phyloP scores from a whole-genome alignment of 768 basidiomycete genomes.

The Tricholoma saponaceum region DNA sequence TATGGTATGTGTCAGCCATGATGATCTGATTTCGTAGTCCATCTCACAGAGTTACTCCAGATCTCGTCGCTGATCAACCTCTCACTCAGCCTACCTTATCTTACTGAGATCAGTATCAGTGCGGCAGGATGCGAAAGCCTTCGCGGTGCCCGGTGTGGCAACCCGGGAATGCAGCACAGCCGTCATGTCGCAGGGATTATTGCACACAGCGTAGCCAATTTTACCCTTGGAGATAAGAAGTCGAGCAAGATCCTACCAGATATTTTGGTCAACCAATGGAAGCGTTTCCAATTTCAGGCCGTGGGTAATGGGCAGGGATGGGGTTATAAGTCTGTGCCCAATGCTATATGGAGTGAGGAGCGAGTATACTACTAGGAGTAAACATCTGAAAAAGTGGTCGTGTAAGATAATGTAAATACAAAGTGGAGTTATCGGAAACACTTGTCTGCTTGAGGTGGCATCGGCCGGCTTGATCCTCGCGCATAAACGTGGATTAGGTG shows the following conservation, averaged over 20 bases:
- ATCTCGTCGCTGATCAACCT: background rate
- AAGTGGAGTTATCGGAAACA: no score
- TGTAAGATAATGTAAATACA: no score
- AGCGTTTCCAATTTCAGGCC: background rate
- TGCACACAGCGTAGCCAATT: background rate
- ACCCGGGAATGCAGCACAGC: background rate
- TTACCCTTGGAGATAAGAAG: background rate
- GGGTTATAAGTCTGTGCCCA: no score
- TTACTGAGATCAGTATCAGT: background rate
- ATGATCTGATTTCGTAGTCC: background rate
- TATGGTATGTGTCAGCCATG: background rate
- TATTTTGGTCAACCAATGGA: background rate
- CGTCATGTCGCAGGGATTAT: background rate
- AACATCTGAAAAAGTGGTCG: no score
- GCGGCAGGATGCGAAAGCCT: background rate
- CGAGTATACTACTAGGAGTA: no score
- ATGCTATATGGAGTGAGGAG: no score
- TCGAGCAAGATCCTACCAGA: background rate
- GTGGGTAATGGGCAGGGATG: background rate
- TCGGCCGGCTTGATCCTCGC: no score
- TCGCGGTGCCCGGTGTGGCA: background rate
- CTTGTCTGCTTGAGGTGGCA: no score
- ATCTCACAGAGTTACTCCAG: background rate
- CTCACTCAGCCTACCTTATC: background rate
- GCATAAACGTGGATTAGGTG: no score